A percentile compares a stretch with the other conserved stretches of the same genome.
Evolutionary conservation across 306 rosid species (phyloP).

Genomic region (Pyrus betulifolia): DNA sequence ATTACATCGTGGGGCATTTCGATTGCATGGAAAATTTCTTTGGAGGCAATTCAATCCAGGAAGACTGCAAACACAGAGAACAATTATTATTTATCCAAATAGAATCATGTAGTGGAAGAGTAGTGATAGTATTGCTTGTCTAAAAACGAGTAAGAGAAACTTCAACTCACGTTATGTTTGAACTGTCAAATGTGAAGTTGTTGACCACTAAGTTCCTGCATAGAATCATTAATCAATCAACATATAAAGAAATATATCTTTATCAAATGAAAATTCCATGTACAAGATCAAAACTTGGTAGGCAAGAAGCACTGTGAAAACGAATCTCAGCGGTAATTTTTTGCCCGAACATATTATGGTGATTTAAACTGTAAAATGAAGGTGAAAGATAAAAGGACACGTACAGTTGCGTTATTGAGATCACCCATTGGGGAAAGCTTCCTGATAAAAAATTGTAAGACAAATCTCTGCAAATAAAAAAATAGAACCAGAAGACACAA

Average conservation of each 20-base stretch:
- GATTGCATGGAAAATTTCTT: slow-evolving; percentile 14
- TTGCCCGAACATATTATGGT: neutral
- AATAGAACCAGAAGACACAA: neutral
- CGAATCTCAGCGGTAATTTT: neutral
- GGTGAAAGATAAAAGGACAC: neutral
- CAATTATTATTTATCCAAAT: neutral
- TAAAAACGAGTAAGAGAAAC: neutral
- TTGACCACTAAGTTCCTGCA: slow-evolving; percentile 28
- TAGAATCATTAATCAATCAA: neutral
- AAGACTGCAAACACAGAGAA: slow-evolving; percentile 4
- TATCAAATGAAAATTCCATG: neutral
- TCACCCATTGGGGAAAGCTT: slow-evolving; percentile 15
- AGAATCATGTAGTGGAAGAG: neutral
- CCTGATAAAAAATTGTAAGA: slow-evolving; percentile 21
- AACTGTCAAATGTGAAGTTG: slow-evolving; percentile 15
- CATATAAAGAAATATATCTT: neutral
- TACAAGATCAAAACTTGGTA: neutral
- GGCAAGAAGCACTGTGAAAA: neutral
- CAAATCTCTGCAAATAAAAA: slow-evolving; percentile 16
- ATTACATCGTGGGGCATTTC: slow-evolving; percentile 13
- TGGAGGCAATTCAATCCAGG: slow-evolving; percentile 19
- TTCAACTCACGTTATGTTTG: slow-evolving; percentile 6
- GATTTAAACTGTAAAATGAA: neutral
- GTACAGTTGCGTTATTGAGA: neutral
- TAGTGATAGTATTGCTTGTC: neutral